Evolutionary conservation across 257 asterid genomes (phyloP).

Genomic region (Linderniella brevidens): DNA sequence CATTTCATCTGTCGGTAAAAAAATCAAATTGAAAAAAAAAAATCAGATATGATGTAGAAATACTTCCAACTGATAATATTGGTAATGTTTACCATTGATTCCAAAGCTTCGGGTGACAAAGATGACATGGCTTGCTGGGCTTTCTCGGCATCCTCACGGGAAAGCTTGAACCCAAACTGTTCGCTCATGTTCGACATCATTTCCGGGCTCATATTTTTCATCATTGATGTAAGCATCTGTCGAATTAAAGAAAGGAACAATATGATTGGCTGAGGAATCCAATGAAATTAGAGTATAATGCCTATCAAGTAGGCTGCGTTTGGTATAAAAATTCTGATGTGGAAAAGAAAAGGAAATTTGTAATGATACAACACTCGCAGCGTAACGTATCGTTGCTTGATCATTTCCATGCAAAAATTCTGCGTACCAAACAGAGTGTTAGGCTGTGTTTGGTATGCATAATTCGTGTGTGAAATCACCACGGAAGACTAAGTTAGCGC

Average conservation of each 20-base stretch:
- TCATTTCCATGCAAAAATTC: no score
- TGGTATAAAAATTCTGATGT: no score
- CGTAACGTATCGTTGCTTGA: no score
- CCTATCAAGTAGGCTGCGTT: no score
- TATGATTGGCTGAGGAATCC: neutral
- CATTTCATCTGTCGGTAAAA: constrained; percentile 56
- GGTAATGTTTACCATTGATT: constrained; percentile 40
- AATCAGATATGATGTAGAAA: constrained; percentile 2
- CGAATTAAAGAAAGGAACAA: constrained; percentile 12
- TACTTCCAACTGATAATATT: neutral
- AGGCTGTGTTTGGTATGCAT: no score
- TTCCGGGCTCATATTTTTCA: constrained; percentile 82
- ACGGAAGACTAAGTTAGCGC: no score
- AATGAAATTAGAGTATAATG: no score
- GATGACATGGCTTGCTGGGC: constrained; percentile 99
- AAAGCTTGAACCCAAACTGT: constrained; percentile 81
- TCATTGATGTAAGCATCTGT: constrained; percentile 91
- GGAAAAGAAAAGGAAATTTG: no score
- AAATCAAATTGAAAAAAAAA: constrained; percentile 9
- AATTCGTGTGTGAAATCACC: no score
- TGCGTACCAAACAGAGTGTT: no score
- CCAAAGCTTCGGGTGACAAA: constrained; percentile 82
- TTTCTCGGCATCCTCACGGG: constrained; percentile 92
- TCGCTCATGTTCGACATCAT: constrained; percentile 92
- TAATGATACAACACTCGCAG: no score